These are phyloP conservation scores for Epichloe uncinata DNA, from an alignment of 2,329 filamentous ascomycete genomes.

Conservation along the genomic window DNA sequence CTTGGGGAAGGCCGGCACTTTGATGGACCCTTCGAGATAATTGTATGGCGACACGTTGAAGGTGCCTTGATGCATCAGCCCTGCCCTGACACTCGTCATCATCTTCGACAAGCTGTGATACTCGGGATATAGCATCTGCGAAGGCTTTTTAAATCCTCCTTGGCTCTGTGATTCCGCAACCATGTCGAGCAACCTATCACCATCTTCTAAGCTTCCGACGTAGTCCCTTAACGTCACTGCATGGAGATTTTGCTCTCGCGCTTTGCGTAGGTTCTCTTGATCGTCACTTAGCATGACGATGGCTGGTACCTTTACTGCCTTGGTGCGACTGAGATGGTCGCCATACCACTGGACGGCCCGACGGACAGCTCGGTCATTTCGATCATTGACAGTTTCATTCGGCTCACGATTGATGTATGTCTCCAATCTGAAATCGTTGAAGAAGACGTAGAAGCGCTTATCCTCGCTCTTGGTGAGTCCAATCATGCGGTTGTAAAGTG, in stretches of 20 bases:
- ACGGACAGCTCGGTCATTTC: constrained; percentile 86
- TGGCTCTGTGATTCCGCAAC: constrained; percentile 67
- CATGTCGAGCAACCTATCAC: constrained; percentile 82
- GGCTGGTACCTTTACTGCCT: constrained; percentile 50
- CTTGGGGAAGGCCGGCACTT: constrained; percentile 82
- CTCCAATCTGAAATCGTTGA: constrained; percentile 93
- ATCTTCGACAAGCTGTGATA: constrained; percentile 82
- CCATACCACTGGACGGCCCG: constrained; percentile 82
- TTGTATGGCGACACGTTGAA: constrained; percentile 98
- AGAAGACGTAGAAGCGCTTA: constrained; percentile 97
- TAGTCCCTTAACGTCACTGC: constrained; percentile 62
- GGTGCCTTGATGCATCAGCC: constrained; percentile 81
- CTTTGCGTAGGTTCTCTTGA: constrained; percentile 71
- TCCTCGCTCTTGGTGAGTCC: constrained; percentile 88
- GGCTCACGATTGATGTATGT: constrained; percentile 65
- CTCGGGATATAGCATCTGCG: constrained; percentile 71
- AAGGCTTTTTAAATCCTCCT: constrained; percentile 47
- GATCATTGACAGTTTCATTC: constrained; percentile 86
- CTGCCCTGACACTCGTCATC: constrained; percentile 84
- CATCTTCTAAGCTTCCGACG: constrained; percentile 70
- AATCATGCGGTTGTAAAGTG: constrained; percentile 87
- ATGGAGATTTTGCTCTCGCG: constrained; percentile 59
- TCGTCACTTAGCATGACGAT: constrained; percentile 94
- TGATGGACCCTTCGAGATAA: constrained; percentile 86
- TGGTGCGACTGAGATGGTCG: constrained; percentile 59